phyloP scores from a whole-genome alignment of 2,329 filamentous ascomycete species.

The Xylaria digitata region DNA sequence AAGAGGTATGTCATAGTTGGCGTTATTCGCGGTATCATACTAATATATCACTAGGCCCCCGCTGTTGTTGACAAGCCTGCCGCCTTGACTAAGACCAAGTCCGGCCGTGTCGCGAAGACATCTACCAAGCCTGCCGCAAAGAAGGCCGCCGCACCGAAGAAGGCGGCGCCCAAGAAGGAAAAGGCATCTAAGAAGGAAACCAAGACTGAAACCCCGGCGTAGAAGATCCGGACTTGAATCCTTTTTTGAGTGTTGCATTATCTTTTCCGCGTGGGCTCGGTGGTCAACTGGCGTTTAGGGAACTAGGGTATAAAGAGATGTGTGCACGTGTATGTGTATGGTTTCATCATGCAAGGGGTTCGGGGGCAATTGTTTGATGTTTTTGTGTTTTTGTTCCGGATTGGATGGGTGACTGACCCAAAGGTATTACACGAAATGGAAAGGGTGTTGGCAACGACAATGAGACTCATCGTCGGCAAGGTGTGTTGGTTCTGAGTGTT shows the following conservation, averaged over 20 bases:
- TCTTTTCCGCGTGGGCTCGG: conserved; percentile 47
- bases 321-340: conserved; percentile 43
- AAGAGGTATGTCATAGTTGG: conserved; percentile 43
- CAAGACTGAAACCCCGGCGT: conserved; percentile 48
- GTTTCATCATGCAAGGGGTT: conserved; percentile 45
- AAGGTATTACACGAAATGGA: conserved; percentile 19
- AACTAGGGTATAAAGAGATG: conserved; percentile 49
- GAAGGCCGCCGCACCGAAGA: conserved; percentile 59
- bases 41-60: conserved; percentile 60
- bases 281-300: conserved; percentile 51
- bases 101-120: conserved; percentile 83
- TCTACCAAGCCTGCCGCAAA: conserved; percentile 56
- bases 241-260: conserved; percentile 49
- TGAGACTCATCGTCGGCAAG: conserved; percentile 5
- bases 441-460: conserved; percentile 21
- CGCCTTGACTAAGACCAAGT: conserved; percentile 74
- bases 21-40: conserved; percentile 21
- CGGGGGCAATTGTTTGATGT: conserved; percentile 44
- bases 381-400: conserved; percentile 35
- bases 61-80: conserved; percentile 54
- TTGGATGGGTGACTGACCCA: conserved; percentile 37
- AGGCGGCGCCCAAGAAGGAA: conserved; percentile 56
- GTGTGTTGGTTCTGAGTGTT: conserved; percentile 22
- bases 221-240: conserved; percentile 39
- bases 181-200: conserved; percentile 56